Percentiles rank a stretch among this genome's conserved stretches.
Evolutionary conservation across 805 yeast genomes (phyloP).

Genomic region (Candida mattraensis): DNA sequence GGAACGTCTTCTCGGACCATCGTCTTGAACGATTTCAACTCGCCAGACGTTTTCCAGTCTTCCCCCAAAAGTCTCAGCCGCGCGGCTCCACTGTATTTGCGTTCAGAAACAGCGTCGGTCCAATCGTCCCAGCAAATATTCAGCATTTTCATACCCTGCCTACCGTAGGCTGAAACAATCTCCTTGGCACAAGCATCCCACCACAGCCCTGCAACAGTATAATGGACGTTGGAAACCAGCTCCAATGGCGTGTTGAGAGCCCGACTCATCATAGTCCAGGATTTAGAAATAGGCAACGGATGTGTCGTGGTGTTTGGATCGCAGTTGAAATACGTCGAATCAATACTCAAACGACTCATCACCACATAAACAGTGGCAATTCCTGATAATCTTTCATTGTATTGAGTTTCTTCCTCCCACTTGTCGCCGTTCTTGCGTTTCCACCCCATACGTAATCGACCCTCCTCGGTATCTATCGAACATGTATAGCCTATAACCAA

Average conservation of each 20-base stretch:
- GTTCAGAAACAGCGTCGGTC: conserved; percentile 51
- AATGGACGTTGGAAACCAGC: conserved; percentile 66
- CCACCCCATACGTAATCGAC: conserved; percentile 88
- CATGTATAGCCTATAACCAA: conserved; percentile 80
- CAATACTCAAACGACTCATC: conserved; percentile 53
- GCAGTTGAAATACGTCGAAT: conserved; percentile 22
- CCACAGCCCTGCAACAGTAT: conserved; percentile 74
- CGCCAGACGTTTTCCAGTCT: conserved; percentile 60
- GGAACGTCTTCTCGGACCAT: conserved; percentile 35
- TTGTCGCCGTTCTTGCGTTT: conserved; percentile 49
- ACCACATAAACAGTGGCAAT: conserved; percentile 79
- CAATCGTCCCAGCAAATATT: conserved; percentile 46
- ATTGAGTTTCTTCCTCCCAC: conserved; percentile 62
- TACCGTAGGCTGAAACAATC: conserved; percentile 58
- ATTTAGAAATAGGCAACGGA: conserved; percentile 55
- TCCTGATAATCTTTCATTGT: conserved; percentile 86
- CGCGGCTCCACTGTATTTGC: conserved; percentile 72
- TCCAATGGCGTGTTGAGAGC: conserved; percentile 55
- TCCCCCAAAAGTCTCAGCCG: conserved; percentile 76
- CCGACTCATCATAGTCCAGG: conserved; percentile 78
- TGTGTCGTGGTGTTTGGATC: conserved; percentile 33
- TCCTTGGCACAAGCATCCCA: conserved; percentile 80
- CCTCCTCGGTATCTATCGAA: conserved; percentile 74
- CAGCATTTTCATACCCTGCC: conserved; percentile 68
- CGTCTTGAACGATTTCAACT: conserved; percentile 43